Base-by-base conservation (phyloP, 2,329 filamentous ascomycete genomes). In the Alternaria conjuncta region DNA sequence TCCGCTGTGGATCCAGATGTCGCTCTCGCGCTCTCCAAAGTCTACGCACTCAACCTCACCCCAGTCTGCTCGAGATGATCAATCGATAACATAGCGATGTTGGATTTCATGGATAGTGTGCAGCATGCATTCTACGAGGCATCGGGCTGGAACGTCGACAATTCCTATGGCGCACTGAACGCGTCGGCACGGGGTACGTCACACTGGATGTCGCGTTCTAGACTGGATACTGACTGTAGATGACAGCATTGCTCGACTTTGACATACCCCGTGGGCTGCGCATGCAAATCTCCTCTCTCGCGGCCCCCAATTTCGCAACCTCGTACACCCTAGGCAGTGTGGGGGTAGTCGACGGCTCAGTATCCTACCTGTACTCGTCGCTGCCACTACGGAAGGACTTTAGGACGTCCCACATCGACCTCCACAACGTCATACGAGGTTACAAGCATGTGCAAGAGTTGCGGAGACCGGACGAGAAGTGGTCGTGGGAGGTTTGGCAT, bases 61-160 rank as follows among this genome's bases (percentile, higher is more conserved):
- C 56, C 57, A 50, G 45, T 23, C 21, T 20, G 44, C 55, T 56
- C 60, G 60, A 60, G 28, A 79, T 77, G 75, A 59, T 71, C 68
- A 66, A 57, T 60, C 63, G 60, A 61, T 67, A 54, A 71, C 66
- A 68, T 50, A 74, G 84, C 78, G 73, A 97, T 97, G 94, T 90
- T 96, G 84, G 91, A 94, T 83, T 97, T 97, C 85, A 97, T 97
- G 93, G 94, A 97, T 83, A 95, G 96, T 84, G 91, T 97, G 84
- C 93, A 97, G 82, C 88, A 91, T 82, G 92, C 93, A 75, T 97
- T 97, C 83, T 92, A 93, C 80, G 87, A 92, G 78, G 90, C 92
- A 60, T 94, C 94, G 49, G 88, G 91, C 79, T 97, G 94, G 94
- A 92, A 94, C 78, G 86, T 89, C 75, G 93, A 97, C 84, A 97